Evolutionary conservation across 164 flowering plant genomes (phyloP), one percentile per base, ranked within the genome.

Genomic region (Buxus sempervirens): DNA sequence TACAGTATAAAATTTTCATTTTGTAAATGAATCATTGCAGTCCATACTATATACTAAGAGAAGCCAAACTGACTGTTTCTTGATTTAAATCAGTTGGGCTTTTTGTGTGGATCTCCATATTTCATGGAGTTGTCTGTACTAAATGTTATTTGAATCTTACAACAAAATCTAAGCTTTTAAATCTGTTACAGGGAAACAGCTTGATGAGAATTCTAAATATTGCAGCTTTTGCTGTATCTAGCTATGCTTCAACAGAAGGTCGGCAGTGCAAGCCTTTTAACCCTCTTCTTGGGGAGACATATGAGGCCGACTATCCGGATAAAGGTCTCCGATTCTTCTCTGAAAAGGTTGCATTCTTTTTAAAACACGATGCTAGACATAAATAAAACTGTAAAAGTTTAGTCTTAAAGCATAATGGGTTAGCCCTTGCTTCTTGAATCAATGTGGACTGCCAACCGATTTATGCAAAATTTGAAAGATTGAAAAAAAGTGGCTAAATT

Each of bases 201-300:
- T 85, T 95, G 86, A 92, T 95, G 99, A 85, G 98, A 73, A 90
- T 95, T 67, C 77, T 95, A 68, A 87, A 87, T 60, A 75, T 92
- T 57, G 98, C 96, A 58, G 98, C 97, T 60, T 95, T 95, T 89
- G 99, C 98, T 60, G 94, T 95, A 25, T 95, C 99, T 76, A 93
- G 98, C 62, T 95, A 95, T 84, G 98, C 99, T 27, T 95, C 99
- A 68, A 95, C 99, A 22, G 96, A 95, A 82, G 99, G 99, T 67
- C 89, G 99, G 63, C 97, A 90, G 71, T 95, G 99, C 76, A 95
- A 95, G 80, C 99, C 99, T 58, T 95, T 95, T 77, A 95, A 95
- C 77, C 99, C 99, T 78, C 94, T 95, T 10, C 97, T 95, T 65
- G 99, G 99, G 65, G 98, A 95, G 79, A 95, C 99, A 26, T 95